Evolutionary conservation across 441 rosid genomes (phyloP).

Genomic region (Erysimum cheiri): DNA sequence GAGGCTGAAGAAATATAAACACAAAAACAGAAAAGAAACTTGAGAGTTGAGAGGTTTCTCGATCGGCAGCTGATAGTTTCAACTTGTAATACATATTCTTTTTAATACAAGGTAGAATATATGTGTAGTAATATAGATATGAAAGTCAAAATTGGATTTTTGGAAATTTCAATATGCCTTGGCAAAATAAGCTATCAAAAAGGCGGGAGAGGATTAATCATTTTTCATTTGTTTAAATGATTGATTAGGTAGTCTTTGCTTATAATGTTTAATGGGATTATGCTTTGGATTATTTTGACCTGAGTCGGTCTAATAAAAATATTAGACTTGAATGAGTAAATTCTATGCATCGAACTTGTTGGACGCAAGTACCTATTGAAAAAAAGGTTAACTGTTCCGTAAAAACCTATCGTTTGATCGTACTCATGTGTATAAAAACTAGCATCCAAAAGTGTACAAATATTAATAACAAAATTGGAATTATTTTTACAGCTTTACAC

Average conservation of each 20-base stretch:
- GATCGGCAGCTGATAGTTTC: slow-evolving; percentile 24
- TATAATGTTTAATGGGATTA: not conserved
- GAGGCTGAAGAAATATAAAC: slow-evolving; percentile 17
- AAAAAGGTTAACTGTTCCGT: not conserved
- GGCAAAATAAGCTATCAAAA: not conserved
- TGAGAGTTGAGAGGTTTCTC: slow-evolving; percentile 3
- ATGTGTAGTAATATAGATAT: slow-evolving; percentile 20
- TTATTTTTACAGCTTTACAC: slow-evolving; percentile 15
- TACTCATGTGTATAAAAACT: not conserved
- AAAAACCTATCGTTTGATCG: not conserved
- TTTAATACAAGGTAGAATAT: slow-evolving; percentile 14
- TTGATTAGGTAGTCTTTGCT: not conserved
- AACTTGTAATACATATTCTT: slow-evolving; percentile 16
- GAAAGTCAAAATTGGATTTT: not conserved
- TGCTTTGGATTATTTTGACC: not conserved
- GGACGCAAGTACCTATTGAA: not conserved
- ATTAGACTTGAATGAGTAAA: not conserved
- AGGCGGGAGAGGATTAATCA: not conserved
- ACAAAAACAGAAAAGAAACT: slow-evolving; percentile 13
- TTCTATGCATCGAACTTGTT: not conserved
- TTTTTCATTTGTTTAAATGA: not conserved
- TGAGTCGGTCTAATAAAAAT: not conserved
- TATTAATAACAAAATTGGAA: not conserved
- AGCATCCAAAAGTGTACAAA: slow-evolving; percentile 6
- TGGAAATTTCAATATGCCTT: slow-evolving; percentile 4